Evolutionary conservation across 495 filamentous ascomycete genomes (phyloP), one percentile per base, ranked within the genome.

Genomic region (Hyaloscypha hepaticicola): DNA sequence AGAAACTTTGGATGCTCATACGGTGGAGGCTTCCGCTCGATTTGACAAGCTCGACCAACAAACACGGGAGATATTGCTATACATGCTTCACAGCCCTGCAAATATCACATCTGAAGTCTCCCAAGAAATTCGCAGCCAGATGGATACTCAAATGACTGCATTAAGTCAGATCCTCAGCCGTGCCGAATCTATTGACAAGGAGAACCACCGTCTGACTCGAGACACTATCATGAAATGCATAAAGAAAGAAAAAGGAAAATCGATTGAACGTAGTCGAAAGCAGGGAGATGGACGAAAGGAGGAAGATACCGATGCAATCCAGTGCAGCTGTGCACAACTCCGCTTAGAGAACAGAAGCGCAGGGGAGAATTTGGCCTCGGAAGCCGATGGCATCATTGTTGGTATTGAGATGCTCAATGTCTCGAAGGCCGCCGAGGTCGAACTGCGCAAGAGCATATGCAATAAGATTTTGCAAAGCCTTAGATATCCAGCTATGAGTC

Each of bases 401-500:
- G 48, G 25, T 1, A 45, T 53, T 34, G 60, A 62, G 33, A 45
- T 62, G 14, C 8, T 52, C 1, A 24, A 41, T 31, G n/a, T 62
- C 12, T 31, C 45, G 5, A 21, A 28, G 9, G 0, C 12, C 25
- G 60, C 19, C 12, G 60, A 62, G 16, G 3, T 1, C 0, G 29
- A 53, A 22, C n/a, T 53, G 26, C 60, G 60, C 16, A 62, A 26
- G 8, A 3, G 4, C 7, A 45, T 62, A 12, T 9, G 5, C 2
- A 0, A 48, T 3, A 26, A 28, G 26, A 71, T 74, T 24, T 61
- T 72, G 19, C 45, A 70, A 33, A 59, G 41, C 33, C 59, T 75
- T 3, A 26, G 45, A 12, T 75, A 62, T 48, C 25, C 61, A 5
- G 61, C 63, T 3, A 75, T 75, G 72, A 51, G 41, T n/a, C 49